phyloP scores from a whole-genome alignment of 225 moss, liverwort and hornwort genomes.

The Climacium dendroides region DNA sequence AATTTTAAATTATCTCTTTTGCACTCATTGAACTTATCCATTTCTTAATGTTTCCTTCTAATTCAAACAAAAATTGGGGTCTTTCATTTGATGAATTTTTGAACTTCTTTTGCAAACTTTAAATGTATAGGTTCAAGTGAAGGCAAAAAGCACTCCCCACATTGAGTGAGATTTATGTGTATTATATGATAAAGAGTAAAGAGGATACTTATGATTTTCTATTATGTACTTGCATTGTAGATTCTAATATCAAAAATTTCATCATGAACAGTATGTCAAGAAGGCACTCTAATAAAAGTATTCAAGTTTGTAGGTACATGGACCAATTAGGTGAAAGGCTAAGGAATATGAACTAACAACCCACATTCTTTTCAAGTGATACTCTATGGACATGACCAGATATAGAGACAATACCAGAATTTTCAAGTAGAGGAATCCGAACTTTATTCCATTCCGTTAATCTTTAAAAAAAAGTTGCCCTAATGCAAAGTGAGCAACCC shows the following conservation, averaged over 20 bases:
- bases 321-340: neutral
- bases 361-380: neutral
- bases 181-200: too few relatives aligned
- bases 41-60: too few relatives aligned
- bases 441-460: rapidly evolving
- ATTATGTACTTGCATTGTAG: neutral
- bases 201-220: neutral
- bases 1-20: too few relatives aligned
- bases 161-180: too few relatives aligned
- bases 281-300: neutral
- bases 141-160: too few relatives aligned
- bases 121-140: too few relatives aligned
- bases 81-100: too few relatives aligned
- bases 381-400: rapidly evolving
- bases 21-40: too few relatives aligned
- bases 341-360: neutral
- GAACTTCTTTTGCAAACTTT: too few relatives aligned
- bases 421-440: rapidly evolving
- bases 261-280: neutral
- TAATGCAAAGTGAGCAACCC: neutral
- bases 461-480: rapidly evolving
- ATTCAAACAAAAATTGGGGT: too few relatives aligned
- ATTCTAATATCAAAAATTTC: neutral
- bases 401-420: neutral
- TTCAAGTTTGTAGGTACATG: neutral